Conservation (phyloP, 768 basidiomycete genomes). For the Lanmaoa rubissima region DNA sequence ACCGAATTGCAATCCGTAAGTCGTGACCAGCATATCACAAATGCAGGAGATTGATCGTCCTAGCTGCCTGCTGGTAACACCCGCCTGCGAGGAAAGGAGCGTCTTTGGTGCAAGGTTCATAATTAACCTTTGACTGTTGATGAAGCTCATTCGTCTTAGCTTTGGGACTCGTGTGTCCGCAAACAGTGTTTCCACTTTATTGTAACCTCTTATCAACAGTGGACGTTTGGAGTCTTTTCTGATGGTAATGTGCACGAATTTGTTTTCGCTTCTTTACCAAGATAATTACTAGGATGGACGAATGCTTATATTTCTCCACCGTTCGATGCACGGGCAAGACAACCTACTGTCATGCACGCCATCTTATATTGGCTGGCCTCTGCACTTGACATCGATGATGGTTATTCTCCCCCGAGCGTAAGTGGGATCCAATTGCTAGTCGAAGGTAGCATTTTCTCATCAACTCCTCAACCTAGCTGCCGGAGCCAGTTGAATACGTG, state of each 20-base stretch:
- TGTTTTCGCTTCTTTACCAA: not conserved
- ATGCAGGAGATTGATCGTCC: not conserved
- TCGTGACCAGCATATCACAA: not conserved
- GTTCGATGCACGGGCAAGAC: constrained; percentile 37
- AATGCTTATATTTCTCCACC: constrained; percentile 50
- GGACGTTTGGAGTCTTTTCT: constrained; percentile 64
- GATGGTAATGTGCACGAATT: constrained; percentile 35
- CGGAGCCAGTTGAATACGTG: constrained; percentile 33
- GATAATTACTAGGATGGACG: constrained; percentile 45
- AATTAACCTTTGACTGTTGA: not conserved
- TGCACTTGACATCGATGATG: constrained; percentile 37
- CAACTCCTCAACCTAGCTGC: constrained; percentile 19
- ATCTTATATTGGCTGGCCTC: constrained; percentile 58
- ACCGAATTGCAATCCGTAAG: constrained; percentile 36
- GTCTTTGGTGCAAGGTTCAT: constrained; percentile 60
- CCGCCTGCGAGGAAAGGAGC: constrained; percentile 49
- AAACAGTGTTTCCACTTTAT: constrained; percentile 54
- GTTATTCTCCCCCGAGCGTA: constrained; percentile 28
- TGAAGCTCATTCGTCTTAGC: constrained; percentile 19
- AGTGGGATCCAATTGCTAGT: constrained; percentile 1
- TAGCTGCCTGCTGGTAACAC: constrained; percentile 32
- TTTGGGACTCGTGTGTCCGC: constrained; percentile 54
- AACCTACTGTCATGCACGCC: constrained; percentile 52
- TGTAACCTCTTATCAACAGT: constrained; percentile 57
- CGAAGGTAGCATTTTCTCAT: not conserved